Evolutionary conservation across 192 early-diverging fungal genomes (phyloP), one percentile per base, ranked within the genome.

Genomic region (Rhizoclosmatium globosum): DNA sequence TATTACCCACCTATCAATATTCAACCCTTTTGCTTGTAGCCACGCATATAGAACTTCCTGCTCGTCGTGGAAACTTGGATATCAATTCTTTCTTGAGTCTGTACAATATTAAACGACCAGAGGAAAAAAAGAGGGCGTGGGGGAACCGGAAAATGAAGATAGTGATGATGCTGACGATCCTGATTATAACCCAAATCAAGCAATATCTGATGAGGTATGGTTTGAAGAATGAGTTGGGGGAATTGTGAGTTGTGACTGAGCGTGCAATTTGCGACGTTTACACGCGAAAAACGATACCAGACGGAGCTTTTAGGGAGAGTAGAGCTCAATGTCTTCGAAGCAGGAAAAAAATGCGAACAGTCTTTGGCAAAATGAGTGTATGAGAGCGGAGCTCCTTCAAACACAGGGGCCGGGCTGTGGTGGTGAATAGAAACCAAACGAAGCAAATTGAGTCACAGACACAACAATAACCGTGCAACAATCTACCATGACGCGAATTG

Each of bases 101-200:
- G 50, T 72, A 41, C 38, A 72, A 72, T 38, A 72, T 72, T 15
- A 9, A 72, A 72, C 21, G 70, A 69, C 45, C 70, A 42, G 38
- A 57, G 38, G 9, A 19, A 9, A 15, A 72, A 57, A 57, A 19
- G 17, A 68, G 45, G 61, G 61, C 17, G 0, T 41, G 23, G 53
- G 44, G 48, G 23, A 9, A 50, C 62, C 62, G 11, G 23, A 50
- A 23, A 9, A 23, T 21, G 15, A 47, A 17, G 68, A n/a, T 47
- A 41, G 42, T 9, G 44, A 44, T 72, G 67, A 68, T 46, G 38
- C 41, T 17, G 47, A 68, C 4, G 67, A 68, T 46, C 2, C 13
- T n/a, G 67, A 68, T 43, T 68, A 68, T 23, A 13, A 19, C 13
- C 3, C 21, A 42, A 46, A 47, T 46, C 31, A 68, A 9, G 39